Base-by-base conservation (phyloP, 108 stramenopile genomes). In the Skeletonema costatum region DNA sequence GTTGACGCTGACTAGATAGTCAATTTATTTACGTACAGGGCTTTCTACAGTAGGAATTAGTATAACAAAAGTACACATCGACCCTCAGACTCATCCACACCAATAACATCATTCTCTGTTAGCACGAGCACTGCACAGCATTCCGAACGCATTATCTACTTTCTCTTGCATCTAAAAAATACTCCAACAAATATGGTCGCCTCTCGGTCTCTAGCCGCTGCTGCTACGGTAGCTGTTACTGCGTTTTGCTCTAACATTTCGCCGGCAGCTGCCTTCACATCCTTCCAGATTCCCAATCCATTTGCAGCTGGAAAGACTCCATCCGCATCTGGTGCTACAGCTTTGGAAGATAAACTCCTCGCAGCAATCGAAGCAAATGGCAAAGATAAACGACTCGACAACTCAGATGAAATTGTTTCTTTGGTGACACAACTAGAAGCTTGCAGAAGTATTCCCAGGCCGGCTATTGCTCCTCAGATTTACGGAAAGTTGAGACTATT, bases 401-500 rank as follows among this genome's bases (percentile, higher is more conserved):
- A 87, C 60, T 87, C 89, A 4, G 83, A 87, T 4, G 68, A 79
- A 46, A 89, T 95, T 36, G 17, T 79, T 30, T 70, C 65, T 5
- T 64, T 91, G 19, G 87, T 95, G 11, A 10, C 64, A 0, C 75
- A 87, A 62, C 73, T 95, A 32, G 94, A 95, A 68, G 36, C 56
- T 16, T 36, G 42, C 14, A 39, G 58, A 1, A 64, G 74, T 25
- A 88, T 91, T 68, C 76, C 86, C 8, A 80, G 84, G 21, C 91
- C 94, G 0, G 92, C 94, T 17, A 85, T 95, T 70, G 86, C 89
- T 25, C 78, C 83, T 3, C 51, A 88, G 68, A 69, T 95, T 3
- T 90, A 92, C 63, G 94, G 94, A 19, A 70, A 90, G 68, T 95
- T 92, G 94, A 73, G 88, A 51, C 60, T 95, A 19, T 33, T 95